phyloP scores from a whole-genome alignment of 768 basidiomycete genomes.

The Boletus coccyginus region DNA sequence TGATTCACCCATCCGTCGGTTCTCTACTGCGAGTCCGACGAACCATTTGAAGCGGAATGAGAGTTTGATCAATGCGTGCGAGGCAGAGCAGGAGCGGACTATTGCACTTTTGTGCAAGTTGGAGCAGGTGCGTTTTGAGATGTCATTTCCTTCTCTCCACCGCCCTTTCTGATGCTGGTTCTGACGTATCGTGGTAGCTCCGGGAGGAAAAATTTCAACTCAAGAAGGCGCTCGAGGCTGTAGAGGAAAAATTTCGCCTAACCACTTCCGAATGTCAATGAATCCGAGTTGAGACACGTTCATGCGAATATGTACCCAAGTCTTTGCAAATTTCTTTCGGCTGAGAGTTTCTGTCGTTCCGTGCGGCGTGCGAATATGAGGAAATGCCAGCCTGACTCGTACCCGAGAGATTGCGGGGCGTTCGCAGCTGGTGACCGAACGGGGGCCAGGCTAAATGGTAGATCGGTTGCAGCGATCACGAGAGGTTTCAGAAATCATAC shows the following conservation, averaged over 20 bases:
- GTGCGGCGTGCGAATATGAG: not conserved
- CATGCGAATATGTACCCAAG: not conserved
- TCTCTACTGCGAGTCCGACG: conserved; percentile 53
- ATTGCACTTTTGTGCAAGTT: conserved; percentile 79
- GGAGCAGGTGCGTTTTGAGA: conserved; percentile 57
- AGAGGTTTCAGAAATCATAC: not conserved
- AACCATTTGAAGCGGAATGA: conserved; percentile 54
- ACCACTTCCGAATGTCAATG: not conserved
- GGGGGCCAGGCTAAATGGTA: not conserved
- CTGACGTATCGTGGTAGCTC: conserved; percentile 43
- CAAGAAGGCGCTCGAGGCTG: conserved; percentile 76
- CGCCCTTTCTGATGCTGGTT: not conserved
- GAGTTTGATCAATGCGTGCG: conserved; percentile 82
- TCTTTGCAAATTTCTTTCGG: not conserved
- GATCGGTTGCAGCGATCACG: not conserved
- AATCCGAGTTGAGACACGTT: not conserved
- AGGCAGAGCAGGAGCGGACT: conserved; percentile 88
- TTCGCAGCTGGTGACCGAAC: not conserved
- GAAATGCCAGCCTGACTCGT: not conserved
- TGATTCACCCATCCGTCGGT: conserved; percentile 52
- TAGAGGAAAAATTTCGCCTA: not conserved
- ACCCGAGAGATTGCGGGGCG: not conserved
- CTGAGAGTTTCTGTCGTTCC: not conserved
- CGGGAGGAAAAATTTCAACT: conserved; percentile 82
- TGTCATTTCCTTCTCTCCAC: too few relatives aligned